A percentile compares a stretch with the other conserved stretches of the same genome.
These are phyloP conservation scores for Solanum lycopersicoides DNA, from an alignment of 257 asterid genomes.

Conservation along the genomic window DNA sequence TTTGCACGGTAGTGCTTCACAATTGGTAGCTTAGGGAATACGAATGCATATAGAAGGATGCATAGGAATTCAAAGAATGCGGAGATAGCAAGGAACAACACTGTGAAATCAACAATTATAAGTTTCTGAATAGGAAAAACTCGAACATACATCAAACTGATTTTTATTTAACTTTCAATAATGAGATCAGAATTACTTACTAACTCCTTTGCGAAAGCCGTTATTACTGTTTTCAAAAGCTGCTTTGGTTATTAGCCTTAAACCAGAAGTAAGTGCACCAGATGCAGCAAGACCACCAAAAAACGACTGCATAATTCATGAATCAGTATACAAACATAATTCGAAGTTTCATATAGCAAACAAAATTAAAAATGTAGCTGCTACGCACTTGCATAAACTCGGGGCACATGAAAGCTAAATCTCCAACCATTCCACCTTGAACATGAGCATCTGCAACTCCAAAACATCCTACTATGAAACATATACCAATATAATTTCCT, in stretches of 20 bases:
- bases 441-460: constrained; percentile 80
- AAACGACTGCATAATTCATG: constrained; percentile 46
- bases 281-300: constrained; percentile 90
- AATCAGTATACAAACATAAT: not conserved
- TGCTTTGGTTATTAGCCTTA: constrained; percentile 80
- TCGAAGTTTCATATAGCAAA: not conserved
- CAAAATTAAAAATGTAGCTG: not conserved
- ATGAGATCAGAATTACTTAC: constrained; percentile 28
- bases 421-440: constrained; percentile 92
- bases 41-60: constrained; percentile 49
- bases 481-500: constrained; percentile 45
- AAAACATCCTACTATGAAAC: constrained; percentile 57
- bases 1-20: constrained; percentile 59
- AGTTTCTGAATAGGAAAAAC: not conserved
- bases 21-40: constrained; percentile 56
- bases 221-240: constrained; percentile 46
- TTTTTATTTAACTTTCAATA: not conserved
- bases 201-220: constrained; percentile 79
- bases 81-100: constrained; percentile 56
- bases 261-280: constrained; percentile 71
- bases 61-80: constrained; percentile 60
- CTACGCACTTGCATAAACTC: constrained; percentile 57
- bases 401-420: constrained; percentile 74
- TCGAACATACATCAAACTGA: not conserved
- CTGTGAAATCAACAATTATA: constrained; percentile 22